Evolutionary conservation across 176 grass and related monocot species (phyloP), one percentile per base, ranked within the genome.

Genomic region (Rhynchospora tenuis): DNA sequence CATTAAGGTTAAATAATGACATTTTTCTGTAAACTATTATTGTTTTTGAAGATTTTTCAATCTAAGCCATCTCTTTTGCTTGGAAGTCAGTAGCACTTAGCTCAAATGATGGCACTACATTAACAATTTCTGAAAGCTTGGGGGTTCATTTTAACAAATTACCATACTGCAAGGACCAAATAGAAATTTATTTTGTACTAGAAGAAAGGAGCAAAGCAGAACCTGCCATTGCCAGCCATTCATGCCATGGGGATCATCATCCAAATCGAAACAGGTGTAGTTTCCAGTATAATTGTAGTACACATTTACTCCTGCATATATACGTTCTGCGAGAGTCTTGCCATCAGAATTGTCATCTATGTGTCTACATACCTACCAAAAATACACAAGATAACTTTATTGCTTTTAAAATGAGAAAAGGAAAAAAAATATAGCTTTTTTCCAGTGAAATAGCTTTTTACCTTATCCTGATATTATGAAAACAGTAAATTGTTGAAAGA

Each of bases 171-270:
- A 76, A 64, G 16, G 61, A 27, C 3, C 19, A 38, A 59, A 33
- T 58, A 22, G 78, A 7, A 63, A 61, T 63, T 81, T 38, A 72
- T 42, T 47, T 72, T 42, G 26, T 81, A 43, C 5, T 61, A 81
- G 28, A 20, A 9, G 58, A 59, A 23, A 52, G 0, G 66, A 28
- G 44, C 59, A 56, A 55, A 28, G 67, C 28, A 20, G 28, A 14
- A 97, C 95, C 92, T 94, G 95, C 92, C 95, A 98, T 55, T 89
- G 64, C 95, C 95, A 98, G 80, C 92, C 95, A 77, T 84, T 94
- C 95, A 98, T 91, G 86, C 95, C 95, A 87, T 98, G 95, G 19
- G 95, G 95, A 67, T 98, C 95, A 86, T 98, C 95, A 52, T 88
- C 85, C 58, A 98, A 86, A 94, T 98, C 87, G 84, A 98, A 98